Conservation (phyloP, 306 rosid species). For the Citrullus colocynthis region DNA sequence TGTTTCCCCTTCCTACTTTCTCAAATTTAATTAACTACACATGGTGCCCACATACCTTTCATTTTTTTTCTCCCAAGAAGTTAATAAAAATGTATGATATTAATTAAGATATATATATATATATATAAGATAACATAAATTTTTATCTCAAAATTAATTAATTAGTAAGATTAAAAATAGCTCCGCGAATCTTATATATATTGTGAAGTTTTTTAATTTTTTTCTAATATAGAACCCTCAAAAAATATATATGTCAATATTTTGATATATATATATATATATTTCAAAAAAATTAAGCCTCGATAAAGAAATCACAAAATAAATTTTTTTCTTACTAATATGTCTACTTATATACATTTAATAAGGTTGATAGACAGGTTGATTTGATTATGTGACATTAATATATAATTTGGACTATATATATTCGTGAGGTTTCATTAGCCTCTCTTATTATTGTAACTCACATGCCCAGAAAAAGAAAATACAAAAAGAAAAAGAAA, state of each 20-base stretch:
- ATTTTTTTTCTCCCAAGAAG: background rate
- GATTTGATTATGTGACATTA: background rate
- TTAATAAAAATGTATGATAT: background rate
- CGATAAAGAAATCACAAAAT: background rate
- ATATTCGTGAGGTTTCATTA: background rate
- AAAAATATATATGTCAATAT: no score
- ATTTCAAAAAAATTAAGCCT: no score
- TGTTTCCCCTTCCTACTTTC: background rate
- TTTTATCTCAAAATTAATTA: no score
- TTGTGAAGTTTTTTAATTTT: no score
- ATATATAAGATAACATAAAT: no score
- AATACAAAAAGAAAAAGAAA: no score
- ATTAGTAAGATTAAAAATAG: no score
- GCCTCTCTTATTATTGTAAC: background rate
- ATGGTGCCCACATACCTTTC: background rate
- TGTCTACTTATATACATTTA: background rate
- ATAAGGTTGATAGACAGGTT: background rate
- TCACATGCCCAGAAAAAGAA: background rate
- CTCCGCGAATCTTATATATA: no score
- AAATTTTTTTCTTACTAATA: background rate
- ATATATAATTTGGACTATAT: background rate
- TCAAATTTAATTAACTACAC: background rate
- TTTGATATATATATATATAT: no score
- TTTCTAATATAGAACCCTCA: no score
- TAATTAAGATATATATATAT: background rate